A percentile compares a stretch with the other conserved stretches of the same genome.
Evolutionary conservation across 1,284 basidiomycete species (phyloP).

Genomic region (Volvariella surrecta): DNA sequence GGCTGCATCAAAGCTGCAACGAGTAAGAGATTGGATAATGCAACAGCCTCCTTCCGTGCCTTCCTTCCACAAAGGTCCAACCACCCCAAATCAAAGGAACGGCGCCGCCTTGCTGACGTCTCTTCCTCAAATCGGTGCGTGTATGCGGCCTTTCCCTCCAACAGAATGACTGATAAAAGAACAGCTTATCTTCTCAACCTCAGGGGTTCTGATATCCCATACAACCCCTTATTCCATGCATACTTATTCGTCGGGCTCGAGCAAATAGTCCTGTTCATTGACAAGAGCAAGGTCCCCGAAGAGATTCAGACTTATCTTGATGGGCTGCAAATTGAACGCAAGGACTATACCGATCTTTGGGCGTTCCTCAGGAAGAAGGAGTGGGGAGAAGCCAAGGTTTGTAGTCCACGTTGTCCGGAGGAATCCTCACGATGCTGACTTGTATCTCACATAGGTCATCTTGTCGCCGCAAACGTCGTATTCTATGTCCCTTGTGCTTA

Average conservation of each 20-base stretch:
- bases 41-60: constrained; percentile 50
- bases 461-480: constrained; percentile 67
- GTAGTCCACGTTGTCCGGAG: constrained; percentile 11
- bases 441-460: constrained; percentile 35
- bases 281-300: constrained; percentile 47
- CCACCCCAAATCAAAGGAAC: constrained; percentile 56
- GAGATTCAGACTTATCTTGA: constrained; percentile 52
- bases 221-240: constrained; percentile 81
- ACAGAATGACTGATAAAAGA: constrained; percentile 5
- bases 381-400: constrained; percentile 69
- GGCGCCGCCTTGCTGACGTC: constrained; percentile 58
- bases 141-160: constrained; percentile 6
- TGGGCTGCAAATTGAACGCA: constrained; percentile 47
- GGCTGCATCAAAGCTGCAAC: constrained; percentile 46
- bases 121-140: constrained; percentile 54
- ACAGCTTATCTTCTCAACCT: constrained; percentile 76
- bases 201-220: constrained; percentile 80
- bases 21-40: constrained; percentile 56
- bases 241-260: constrained; percentile 71
- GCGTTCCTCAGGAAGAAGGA: constrained; percentile 64
- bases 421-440: not conserved
- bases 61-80: constrained; percentile 48
- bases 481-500: constrained; percentile 74
- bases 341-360: constrained; percentile 78
- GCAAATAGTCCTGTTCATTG: constrained; percentile 60